phyloP scores from a whole-genome alignment of 176 grass and related monocot genomes.

The Oryza nivara region DNA sequence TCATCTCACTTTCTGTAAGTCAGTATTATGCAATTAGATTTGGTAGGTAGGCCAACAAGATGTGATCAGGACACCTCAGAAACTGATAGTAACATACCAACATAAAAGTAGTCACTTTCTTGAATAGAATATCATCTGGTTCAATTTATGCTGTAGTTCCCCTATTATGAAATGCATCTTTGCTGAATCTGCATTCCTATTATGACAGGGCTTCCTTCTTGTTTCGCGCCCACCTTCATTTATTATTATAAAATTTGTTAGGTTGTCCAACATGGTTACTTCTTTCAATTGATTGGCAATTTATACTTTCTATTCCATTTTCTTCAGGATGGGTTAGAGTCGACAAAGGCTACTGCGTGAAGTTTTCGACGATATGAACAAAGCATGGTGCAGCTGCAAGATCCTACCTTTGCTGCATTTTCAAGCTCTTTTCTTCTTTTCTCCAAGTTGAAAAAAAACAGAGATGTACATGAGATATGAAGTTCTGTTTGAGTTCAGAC shows the following conservation, averaged over 20 bases:
- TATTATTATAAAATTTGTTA: constrained; percentile 8
- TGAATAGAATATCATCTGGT: constrained; percentile 29
- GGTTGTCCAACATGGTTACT: not conserved
- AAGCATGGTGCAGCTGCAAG: not conserved
- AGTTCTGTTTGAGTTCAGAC: constrained; percentile 36
- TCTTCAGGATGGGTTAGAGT: constrained; percentile 41
- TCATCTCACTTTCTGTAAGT: not conserved
- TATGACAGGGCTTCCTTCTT: constrained; percentile 8
- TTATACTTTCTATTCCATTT: constrained; percentile 23
- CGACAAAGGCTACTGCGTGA: not conserved
- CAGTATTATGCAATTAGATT: not conserved
- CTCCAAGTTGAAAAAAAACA: constrained; percentile 20
- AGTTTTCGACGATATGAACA: constrained; percentile 11
- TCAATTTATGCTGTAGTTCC: constrained; percentile 14
- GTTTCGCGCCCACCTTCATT: not conserved
- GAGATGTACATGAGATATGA: constrained; percentile 46
- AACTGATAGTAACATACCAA: constrained; percentile 34
- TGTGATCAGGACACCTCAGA: constrained; percentile 30
- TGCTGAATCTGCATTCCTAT: not conserved
- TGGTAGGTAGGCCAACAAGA: constrained; percentile 38
- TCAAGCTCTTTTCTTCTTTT: constrained; percentile 28
- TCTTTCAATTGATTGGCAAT: not conserved
- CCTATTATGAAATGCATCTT: not conserved
- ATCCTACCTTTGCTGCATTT: constrained; percentile 14
- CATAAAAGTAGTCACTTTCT: constrained; percentile 23